Conservation (phyloP, 1,284 basidiomycete genomes). For the Irpex sp. region DNA sequence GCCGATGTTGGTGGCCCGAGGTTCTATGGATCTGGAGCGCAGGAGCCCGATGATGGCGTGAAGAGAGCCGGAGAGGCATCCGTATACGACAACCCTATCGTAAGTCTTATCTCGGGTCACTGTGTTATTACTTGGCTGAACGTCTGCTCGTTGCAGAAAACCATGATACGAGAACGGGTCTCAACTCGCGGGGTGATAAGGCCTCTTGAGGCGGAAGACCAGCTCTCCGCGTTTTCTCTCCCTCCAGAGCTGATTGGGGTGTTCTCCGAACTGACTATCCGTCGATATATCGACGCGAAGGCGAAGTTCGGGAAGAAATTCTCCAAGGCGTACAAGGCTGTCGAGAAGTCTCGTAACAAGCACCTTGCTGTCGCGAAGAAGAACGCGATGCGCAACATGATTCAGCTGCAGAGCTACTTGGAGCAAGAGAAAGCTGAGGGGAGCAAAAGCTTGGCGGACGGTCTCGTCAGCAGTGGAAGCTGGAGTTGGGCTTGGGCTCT, state of each 20-base stretch:
- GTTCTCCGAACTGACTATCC: constrained; percentile 59
- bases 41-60: constrained; percentile 24
- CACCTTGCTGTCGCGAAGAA: constrained; percentile 58
- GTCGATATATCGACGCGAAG: constrained; percentile 61
- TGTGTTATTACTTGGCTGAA: not conserved
- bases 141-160: constrained; percentile 27
- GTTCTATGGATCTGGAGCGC: constrained; percentile 30
- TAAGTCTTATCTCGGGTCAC: constrained; percentile 27
- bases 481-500: constrained; percentile 78
- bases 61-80: constrained; percentile 63
- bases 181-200: constrained; percentile 54
- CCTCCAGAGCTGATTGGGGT: constrained; percentile 62
- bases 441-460: constrained; percentile 40
- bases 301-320: constrained; percentile 63
- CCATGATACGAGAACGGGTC: constrained; percentile 76
- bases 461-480: constrained; percentile 43
- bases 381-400: constrained; percentile 50
- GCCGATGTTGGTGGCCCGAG: constrained; percentile 47
- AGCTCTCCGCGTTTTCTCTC: constrained; percentile 50
- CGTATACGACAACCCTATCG: constrained; percentile 52
- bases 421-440: constrained; percentile 22
- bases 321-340: constrained; percentile 43
- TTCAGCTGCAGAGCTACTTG: constrained; percentile 38
- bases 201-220: constrained; percentile 50
- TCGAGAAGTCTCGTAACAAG: constrained; percentile 58